Conservation (phyloP, 2,329 filamentous ascomycete genomes). For the Monascus ruber region DNA sequence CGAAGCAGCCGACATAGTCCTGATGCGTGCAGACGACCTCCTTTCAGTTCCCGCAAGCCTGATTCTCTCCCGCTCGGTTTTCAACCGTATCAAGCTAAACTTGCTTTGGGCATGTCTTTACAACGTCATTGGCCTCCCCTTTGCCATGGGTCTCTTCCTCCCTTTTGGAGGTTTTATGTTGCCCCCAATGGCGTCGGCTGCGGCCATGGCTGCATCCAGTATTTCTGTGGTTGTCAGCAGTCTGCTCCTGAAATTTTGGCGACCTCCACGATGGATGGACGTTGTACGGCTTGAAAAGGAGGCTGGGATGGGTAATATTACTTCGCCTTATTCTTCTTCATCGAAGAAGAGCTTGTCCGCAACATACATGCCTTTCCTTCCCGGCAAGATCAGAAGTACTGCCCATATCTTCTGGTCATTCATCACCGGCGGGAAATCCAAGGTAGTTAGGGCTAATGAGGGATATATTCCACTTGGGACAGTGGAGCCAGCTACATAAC, state of each 20-base stretch:
- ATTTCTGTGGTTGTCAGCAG: slow-evolving; percentile 82
- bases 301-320: slow-evolving; percentile 22
- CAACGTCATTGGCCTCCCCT: slow-evolving; percentile 81
- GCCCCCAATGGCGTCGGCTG: slow-evolving; percentile 88
- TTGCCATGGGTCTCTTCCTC: slow-evolving; percentile 93
- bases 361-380: slow-evolving; percentile 14
- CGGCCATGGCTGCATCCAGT: slow-evolving; percentile 83
- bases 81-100: slow-evolving; percentile 87
- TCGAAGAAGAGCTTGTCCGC: slow-evolving; percentile 19
- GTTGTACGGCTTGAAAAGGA: slow-evolving; percentile 53
- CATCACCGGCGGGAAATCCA: slow-evolving; percentile 15
- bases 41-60: slow-evolving; percentile 87
- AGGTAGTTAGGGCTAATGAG: slow-evolving; percentile 19
- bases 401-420: slow-evolving; percentile 16
- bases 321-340: slow-evolving; percentile 6
- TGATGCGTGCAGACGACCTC: slow-evolving; percentile 85
- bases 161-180: slow-evolving; percentile 71
- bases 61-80: slow-evolving; percentile 71
- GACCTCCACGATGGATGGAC: slow-evolving; percentile 75
- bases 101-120: slow-evolving; percentile 87
- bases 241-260: slow-evolving; percentile 78
- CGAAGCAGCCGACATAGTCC: slow-evolving; percentile 89
- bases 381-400: slow-evolving; percentile 9
- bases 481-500: slow-evolving; percentile 24
- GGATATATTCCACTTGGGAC: slow-evolving; percentile 37